Conservation (phyloP, 202 grass and related monocot genomes). For the Panicum hallii region DNA sequence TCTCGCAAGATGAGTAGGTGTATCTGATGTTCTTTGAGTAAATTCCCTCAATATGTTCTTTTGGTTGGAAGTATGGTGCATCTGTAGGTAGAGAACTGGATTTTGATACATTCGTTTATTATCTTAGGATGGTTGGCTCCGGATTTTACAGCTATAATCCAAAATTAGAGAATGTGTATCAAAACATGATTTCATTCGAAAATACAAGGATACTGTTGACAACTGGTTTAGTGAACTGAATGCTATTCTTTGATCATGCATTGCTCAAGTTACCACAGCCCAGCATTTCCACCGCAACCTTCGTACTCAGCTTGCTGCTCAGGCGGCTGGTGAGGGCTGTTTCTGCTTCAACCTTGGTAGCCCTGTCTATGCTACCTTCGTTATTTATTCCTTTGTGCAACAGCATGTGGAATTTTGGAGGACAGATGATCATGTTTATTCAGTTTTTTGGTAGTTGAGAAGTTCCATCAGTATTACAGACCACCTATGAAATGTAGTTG, state of each 20-base stretch:
- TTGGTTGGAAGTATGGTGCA: constrained; percentile 31
- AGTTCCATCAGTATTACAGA: too few species aligned
- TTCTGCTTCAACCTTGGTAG: not conserved
- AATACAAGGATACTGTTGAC: not conserved
- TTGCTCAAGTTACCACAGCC: not conserved
- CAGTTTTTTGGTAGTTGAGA: not conserved
- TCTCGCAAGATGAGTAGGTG: constrained; percentile 36
- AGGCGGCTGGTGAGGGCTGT: too few species aligned
- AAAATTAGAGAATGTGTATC: constrained; percentile 28
- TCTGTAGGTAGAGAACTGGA: constrained; percentile 36
- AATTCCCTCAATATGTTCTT: not conserved
- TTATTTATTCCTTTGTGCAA: not conserved
- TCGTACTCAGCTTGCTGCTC: too few species aligned
- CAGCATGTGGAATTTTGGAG: not conserved
- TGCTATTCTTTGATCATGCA: not conserved
- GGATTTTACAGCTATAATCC: constrained; percentile 25
- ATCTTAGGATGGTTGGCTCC: not conserved
- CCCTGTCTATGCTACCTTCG: not conserved
- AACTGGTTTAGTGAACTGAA: not conserved
- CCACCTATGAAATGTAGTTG: not conserved
- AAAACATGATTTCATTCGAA: not conserved
- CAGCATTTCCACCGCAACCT: too few species aligned
- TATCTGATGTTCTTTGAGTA: constrained; percentile 18
- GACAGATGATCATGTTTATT: not conserved
- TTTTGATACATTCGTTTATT: constrained; percentile 37